Evolutionary conservation across 257 asterid species (phyloP), one percentile per base, ranked within the genome.

Genomic region (Datura wrightii): DNA sequence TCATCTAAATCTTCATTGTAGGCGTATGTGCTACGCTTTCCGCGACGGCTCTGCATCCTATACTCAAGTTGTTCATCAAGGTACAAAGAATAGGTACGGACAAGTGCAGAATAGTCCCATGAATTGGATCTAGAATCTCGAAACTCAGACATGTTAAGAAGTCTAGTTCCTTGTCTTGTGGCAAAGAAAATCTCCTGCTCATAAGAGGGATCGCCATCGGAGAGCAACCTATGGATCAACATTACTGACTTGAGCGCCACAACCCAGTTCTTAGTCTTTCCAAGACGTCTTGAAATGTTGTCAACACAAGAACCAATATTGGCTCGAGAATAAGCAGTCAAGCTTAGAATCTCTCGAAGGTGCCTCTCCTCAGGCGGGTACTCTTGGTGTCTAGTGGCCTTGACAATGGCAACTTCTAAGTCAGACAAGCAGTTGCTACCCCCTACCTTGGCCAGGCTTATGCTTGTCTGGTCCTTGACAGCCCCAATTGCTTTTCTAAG

Each of bases 371-470:
- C 98, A 1, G 98, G 95, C 0, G 99, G 99, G 87, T 89, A 88
- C 80, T 97, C 99, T 50, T 97, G 98, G 80, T 97, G 99, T 82
- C 98, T 90, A 0, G 99, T 97, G 63, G 98, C 96, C 86, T 97
- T 97, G 1, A 97, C 99, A 81, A 97, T 93, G 86, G 99, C 98
- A 1, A 97, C 96, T 6, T 95, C 98, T 15, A 97, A 93, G 83
- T 95, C 99, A 1, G 99, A 88, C 62, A 97, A 83, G 58, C 92
- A 88, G 48, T 92, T 84, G 85, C 92, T 92, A 87, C 90, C 86
- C 1, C 95, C 94, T 0, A 94, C 97, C 86, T 95, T 97, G 37
- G 99, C 99, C 1, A 97, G 90, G 82, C 99, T 88, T 53, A 97
- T 97, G 93, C 97, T 97, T 10, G 99, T 94, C 65, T 90, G 91